Conservation (phyloP, 345 rosid genomes). For the Syzygium aromaticum region DNA sequence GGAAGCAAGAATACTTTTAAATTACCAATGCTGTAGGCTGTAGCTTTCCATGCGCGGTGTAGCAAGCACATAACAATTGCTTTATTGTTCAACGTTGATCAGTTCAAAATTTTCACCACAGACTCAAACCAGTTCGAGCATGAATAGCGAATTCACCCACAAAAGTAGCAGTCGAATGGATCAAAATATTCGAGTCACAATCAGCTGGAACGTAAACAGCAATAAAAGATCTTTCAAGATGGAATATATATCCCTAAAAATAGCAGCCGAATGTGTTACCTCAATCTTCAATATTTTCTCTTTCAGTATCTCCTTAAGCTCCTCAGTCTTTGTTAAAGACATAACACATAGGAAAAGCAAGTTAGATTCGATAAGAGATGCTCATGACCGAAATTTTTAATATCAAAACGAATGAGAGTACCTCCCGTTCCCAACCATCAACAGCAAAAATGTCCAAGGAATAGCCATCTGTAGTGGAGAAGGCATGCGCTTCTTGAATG, state of each 20-base stretch:
- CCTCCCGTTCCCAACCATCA: conserved; percentile 95
- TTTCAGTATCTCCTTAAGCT: conserved; percentile 27
- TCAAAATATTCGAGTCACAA: background rate
- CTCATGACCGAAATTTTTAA: background rate
- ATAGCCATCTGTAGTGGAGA: conserved; percentile 87
- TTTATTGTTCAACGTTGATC: background rate
- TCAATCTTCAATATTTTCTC: conserved; percentile 37
- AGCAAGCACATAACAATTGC: background rate
- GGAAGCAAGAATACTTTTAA: background rate
- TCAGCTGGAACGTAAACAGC: background rate
- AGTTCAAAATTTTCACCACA: background rate
- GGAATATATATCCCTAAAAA: background rate
- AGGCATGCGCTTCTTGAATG: conserved; percentile 97
- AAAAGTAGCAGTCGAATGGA: background rate
- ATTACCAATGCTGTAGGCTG: background rate
- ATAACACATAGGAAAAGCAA: conserved; percentile 2
- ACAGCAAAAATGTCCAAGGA: conserved; percentile 95
- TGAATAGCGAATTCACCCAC: background rate
- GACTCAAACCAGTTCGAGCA: background rate
- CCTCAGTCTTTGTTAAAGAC: conserved; percentile 34
- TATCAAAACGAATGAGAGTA: conserved; percentile 9
- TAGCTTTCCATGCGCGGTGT: background rate
- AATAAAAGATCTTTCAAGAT: background rate
- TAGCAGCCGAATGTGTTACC: conserved; percentile 18
- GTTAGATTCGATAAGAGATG: background rate